These are phyloP conservation scores for Solanum corneliomulleri DNA, from an alignment of 257 asterid genomes.

Conservation along the genomic window DNA sequence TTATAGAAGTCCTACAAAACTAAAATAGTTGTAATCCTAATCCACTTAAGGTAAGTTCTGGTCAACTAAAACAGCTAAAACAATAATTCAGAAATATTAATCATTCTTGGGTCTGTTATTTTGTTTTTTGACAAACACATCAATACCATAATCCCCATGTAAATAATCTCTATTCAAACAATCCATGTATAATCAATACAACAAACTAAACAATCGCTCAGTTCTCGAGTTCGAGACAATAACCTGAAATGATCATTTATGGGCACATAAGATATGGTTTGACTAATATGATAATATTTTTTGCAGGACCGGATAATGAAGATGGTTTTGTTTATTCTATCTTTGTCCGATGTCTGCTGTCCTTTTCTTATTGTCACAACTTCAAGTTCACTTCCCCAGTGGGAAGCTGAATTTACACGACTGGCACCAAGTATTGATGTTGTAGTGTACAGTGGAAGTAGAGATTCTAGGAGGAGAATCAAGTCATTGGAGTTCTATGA, in stretches of 20 bases:
- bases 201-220: neutral
- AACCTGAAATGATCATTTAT: neutral
- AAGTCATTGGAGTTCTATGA: slow-evolving; percentile 51
- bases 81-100: neutral
- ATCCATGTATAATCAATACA: neutral
- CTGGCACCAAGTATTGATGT: slow-evolving; percentile 52
- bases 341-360: slow-evolving; percentile 27
- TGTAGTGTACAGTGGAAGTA: slow-evolving; percentile 45
- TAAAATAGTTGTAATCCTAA: neutral
- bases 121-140: neutral
- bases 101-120: neutral
- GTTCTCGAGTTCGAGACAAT: neutral
- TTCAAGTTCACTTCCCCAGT: slow-evolving; percentile 23
- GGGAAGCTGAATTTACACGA: slow-evolving; percentile 58
- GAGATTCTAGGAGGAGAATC: slow-evolving; percentile 32
- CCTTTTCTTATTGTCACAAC: slow-evolving; percentile 52
- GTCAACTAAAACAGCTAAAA: neutral
- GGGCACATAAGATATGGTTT: neutral
- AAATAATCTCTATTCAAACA: neutral
- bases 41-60: neutral
- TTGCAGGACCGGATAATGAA: slow-evolving; percentile 44
- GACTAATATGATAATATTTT: neutral
- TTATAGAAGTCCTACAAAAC: neutral
- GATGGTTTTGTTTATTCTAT: slow-evolving; percentile 25
- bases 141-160: neutral